Evolutionary conservation across 108 stramenopile species (phyloP), one percentile per base, ranked within the genome.

Genomic region (Cyclotella distinguenda): DNA sequence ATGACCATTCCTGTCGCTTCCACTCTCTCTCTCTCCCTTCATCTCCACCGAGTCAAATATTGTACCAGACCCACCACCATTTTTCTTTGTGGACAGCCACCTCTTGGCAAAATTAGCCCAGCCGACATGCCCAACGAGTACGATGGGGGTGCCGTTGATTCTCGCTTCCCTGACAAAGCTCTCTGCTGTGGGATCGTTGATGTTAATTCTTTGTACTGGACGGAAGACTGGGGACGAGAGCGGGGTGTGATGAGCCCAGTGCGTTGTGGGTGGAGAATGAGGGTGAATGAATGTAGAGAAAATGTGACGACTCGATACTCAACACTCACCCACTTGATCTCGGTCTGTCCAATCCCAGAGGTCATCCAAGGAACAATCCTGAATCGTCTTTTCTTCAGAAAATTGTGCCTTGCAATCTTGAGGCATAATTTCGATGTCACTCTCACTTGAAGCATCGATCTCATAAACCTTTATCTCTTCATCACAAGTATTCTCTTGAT

Each of bases 81-180:
- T 58, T 50, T 63, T 38, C 63, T 68, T 62, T 47, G 68, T 60
- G 30, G 40, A 59, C 13, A 91, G 67, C 90, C 90, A 91, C 16
- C 83, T 68, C 18, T 65, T 34, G 4, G 90, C 86, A 81, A 91
- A 91, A 33, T 82, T 65, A 2, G 90, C 83, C 87, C 87, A 89
- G 9, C 90, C 86, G 16, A 77, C 55, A 56, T 87, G 85, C n/a
- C 81, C 84, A 6, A 80, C 77, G 23, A 91, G 74, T 12, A 86
- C 82, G 15, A 91, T 18, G n/a, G 90, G 90, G 7, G 74, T 82
- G 1, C 90, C 90, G 56, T 82, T 65, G 15, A 65, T 54, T 39
- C 90, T 58, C n/a, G 86, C 82, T 1, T 84, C 78, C 13, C 62
- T 84, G n/a, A 91, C 81, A 30, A 47, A 18, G 39, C 70, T 51